Evolutionary conservation across 2,329 filamentous ascomycete species (phyloP), one percentile per base, ranked within the genome.

Genomic region (Colletotrichum cuscutae): DNA sequence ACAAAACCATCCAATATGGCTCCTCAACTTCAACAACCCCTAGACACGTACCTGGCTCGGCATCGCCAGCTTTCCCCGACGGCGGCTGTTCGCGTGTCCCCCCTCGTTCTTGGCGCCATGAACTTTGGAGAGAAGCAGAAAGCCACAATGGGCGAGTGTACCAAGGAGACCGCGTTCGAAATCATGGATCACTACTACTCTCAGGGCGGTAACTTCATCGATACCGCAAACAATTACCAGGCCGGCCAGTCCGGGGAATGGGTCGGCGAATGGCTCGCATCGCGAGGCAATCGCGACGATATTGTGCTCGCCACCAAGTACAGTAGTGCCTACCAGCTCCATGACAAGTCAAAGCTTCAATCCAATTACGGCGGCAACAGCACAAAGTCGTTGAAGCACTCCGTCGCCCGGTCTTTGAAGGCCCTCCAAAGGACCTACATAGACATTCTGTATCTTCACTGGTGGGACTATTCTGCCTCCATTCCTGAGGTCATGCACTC

Each of bases 131-230:
- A 54, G n/a, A 28, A 24, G 52, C 52, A 54, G 5, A 54, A 54
- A 22, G 52, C n/a, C 4, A 24, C 22, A 22, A 24, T 24, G 11
- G 52, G 52, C 13, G 52, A 54, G 5, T 54, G 52, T 28, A 24
- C 52, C 22, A 54, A 54, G 24, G 52, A 54, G 9, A 54, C 52
- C 11, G 52, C 52, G 2, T 28, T 54, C n/a, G 52, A 24, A 12
- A 54, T 54, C 52, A 24, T 54, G 52, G 52, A 54, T 8, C 52
- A 24, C 52, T 54, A 54, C 0, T 54, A 54, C 22, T 24, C n/a
- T 11, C 22, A 54, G 13, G 52, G 52, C 9, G 91, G 91, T 12
- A 93, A 93, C 81, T 92, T 93, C 79, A 91, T 93, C 78, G 91
- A 93, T 79, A 92, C 90, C 0, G 81, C 88, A 75, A 89, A 87